These are phyloP conservation scores for Aspergillus sp. DNA, from an alignment of 2,329 filamentous ascomycete genomes.

Conservation along the genomic window DNA sequence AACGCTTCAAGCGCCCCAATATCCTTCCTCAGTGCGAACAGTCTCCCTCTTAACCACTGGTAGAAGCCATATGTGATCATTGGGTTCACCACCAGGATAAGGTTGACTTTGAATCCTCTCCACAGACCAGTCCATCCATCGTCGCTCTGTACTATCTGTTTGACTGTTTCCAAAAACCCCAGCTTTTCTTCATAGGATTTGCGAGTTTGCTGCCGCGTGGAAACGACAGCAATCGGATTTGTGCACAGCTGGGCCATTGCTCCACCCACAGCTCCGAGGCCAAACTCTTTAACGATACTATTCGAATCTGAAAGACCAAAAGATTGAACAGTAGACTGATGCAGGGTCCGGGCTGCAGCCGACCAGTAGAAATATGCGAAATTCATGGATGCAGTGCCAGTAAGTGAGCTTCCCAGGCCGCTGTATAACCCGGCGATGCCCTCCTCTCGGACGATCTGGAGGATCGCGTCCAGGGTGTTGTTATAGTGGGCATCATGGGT, in stretches of 20 bases:
- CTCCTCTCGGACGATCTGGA: background rate
- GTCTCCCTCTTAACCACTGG: background rate
- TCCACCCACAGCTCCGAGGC: background rate
- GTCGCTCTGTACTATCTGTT: background rate
- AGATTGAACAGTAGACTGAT: background rate
- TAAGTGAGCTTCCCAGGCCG: background rate
- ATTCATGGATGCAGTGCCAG: background rate
- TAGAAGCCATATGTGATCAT: background rate
- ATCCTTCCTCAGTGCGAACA: background rate
- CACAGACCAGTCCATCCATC: background rate
- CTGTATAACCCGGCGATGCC: background rate
- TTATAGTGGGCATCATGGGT: background rate
- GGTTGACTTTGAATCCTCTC: background rate
- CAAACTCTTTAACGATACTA: background rate
- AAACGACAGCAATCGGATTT: background rate
- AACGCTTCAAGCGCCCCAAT: background rate
- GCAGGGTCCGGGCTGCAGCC: background rate
- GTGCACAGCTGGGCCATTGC: background rate
- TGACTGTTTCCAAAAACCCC: background rate
- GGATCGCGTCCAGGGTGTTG: background rate
- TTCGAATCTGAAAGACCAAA: background rate
- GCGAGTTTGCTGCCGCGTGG: background rate
- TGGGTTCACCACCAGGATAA: background rate
- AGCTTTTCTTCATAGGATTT: background rate
- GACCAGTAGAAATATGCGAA: background rate